Base-by-base conservation (phyloP, 345 rosid genomes). In the Cardamine occulta region DNA sequence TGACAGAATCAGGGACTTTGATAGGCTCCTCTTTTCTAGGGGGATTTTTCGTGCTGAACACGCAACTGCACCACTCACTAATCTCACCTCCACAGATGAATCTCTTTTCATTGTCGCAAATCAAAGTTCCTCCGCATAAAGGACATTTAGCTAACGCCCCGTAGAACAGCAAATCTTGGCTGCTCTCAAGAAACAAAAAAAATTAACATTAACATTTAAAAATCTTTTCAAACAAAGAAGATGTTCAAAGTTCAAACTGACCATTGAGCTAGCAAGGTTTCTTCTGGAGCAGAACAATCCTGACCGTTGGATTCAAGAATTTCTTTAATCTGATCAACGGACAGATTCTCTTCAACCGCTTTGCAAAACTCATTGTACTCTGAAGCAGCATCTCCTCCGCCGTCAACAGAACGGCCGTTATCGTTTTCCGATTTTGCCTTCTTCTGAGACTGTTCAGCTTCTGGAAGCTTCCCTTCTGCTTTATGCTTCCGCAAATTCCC, bases 11-110 rank as follows among this genome's bases (percentile, higher is more conserved):
- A 0, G 95, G 85, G 15, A 90, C 37, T 63, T 83, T 83, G 55
- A 80, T 29, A 5, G 85, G 68, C 52, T 86, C 88, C 21, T 85
- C 84, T 59, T 68, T 87, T 51, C 93, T 86, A 8, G 93, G 88
- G 2, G 97, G 92, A 45, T 53, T 55, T 62, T 81, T 85, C 44
- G 89, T 77, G 74, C 72, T 85, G 66, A 76, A 88, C 58, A 86
- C 88, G 82, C 98, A 89, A 76, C 88, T 85, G 17, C 91, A 86
- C 97, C 98, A 93, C 61, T 90, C 95, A 63, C 95, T 90, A 31
- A 85, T 84, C 48, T 83, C 82, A 48, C 93, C 93, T 54, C 84
- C 86, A 78, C 97, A 93, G 2, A 63, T 24, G 42, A 85, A 89
- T 37, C 86, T 65, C 58, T 63, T 84, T 1, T 89, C 86, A 12